These are phyloP conservation scores for Pichia cactophila DNA, from an alignment of 1,139 yeast species.

Conservation along the genomic window DNA sequence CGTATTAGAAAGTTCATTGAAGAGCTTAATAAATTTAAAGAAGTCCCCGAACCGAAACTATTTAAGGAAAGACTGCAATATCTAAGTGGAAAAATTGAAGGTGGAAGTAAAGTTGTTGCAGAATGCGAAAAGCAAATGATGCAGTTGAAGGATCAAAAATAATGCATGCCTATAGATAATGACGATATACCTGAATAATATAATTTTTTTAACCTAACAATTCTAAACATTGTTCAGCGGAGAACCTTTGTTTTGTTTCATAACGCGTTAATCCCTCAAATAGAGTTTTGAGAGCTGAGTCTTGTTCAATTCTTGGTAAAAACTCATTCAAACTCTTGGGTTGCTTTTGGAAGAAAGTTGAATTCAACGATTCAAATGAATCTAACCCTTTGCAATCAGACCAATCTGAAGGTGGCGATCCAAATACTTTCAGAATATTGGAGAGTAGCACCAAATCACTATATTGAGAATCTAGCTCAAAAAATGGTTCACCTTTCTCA, in stretches of 20 bases:
- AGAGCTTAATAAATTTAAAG: slow-evolving; percentile 58
- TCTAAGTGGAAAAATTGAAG: slow-evolving; percentile 55
- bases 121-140: slow-evolving; percentile 21
- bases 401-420: slow-evolving; percentile 58
- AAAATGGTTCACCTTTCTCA: slow-evolving; percentile 35
- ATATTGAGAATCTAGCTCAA: slow-evolving; percentile 33
- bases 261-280: slow-evolving; percentile 34
- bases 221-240: slow-evolving; percentile 20
- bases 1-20: slow-evolving; percentile 61
- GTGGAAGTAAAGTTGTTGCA: slow-evolving; percentile 38
- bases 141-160: slow-evolving; percentile 6
- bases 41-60: slow-evolving; percentile 33
- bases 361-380: slow-evolving; percentile 32
- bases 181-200: not conserved
- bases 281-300: slow-evolving; percentile 21
- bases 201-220: not conserved
- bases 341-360: slow-evolving; percentile 29
- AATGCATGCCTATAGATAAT: not conserved
- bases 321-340: slow-evolving; percentile 27
- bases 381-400: slow-evolving; percentile 36
- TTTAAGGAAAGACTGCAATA: slow-evolving; percentile 59
- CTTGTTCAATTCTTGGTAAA: slow-evolving; percentile 28
- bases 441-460: slow-evolving; percentile 63
- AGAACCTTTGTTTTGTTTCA: slow-evolving; percentile 32
- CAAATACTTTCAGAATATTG: slow-evolving; percentile 56